A percentile compares a stretch with the other conserved stretches of the same genome.
Evolutionary conservation across 2,329 filamentous ascomycete genomes (phyloP).

Genomic region (Fusarium sp.): DNA sequence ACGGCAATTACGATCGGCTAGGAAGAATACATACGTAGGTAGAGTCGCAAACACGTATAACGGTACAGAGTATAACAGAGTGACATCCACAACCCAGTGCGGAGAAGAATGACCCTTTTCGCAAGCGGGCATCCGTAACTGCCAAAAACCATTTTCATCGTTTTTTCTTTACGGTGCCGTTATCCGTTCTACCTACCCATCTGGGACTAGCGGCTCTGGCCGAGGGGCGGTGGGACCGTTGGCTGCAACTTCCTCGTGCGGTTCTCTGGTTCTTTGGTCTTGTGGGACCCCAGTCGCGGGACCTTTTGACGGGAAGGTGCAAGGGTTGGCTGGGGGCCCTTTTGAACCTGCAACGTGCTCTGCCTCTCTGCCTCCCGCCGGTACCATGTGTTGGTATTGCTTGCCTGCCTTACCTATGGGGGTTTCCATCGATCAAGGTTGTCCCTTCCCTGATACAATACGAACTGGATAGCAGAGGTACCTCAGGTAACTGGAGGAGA

Average conservation of each 20-base stretch:
- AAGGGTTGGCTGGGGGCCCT: conserved; percentile 23
- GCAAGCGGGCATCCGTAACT: background rate
- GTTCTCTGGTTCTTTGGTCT: conserved; percentile 31
- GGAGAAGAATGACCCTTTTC: conserved; percentile 9
- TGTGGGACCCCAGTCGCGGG: conserved; percentile 40
- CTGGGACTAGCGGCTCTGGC: conserved; percentile 36
- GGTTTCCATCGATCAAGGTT: conserved; percentile 21
- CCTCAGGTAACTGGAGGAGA: conserved; percentile 15
- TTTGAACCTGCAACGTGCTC: conserved; percentile 29
- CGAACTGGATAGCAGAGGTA: conserved; percentile 4
- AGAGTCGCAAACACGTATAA: background rate
- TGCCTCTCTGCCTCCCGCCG: no score
- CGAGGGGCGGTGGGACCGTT: conserved; percentile 30
- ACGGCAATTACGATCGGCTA: conserved; percentile 11
- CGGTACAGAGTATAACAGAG: no score
- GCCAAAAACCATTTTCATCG: conserved; percentile 15
- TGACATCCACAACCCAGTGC: background rate
- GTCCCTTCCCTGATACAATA: conserved; percentile 24
- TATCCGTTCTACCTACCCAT: conserved; percentile 38
- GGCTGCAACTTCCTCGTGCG: conserved; percentile 36
- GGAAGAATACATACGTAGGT: conserved; percentile 14
- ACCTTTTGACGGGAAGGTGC: conserved; percentile 44
- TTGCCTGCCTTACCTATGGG: conserved; percentile 19
- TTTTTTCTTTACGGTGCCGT: conserved; percentile 32
- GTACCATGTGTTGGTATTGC: conserved; percentile 30